A percentile compares a stretch with the other conserved stretches of the same genome.
Evolutionary conservation across 2,329 filamentous ascomycete species (phyloP).

Genomic region (Colletotrichum trifolii): DNA sequence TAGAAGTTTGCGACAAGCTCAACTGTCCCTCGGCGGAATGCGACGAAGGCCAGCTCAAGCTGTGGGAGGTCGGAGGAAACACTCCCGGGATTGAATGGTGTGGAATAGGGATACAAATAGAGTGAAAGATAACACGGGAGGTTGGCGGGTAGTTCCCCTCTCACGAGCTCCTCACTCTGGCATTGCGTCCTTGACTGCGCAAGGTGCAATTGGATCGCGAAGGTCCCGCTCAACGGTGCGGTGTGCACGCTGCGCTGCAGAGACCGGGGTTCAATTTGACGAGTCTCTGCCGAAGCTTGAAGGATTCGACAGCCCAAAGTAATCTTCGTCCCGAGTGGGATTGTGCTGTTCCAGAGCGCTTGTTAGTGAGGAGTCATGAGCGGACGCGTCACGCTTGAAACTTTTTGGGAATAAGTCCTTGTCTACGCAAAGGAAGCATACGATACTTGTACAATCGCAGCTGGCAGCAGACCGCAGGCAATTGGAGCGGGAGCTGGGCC

Average conservation of each 20-base stretch:
- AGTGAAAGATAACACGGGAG: background rate
- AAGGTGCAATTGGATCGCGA: conserved; percentile 12
- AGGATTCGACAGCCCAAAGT: conserved; percentile 6
- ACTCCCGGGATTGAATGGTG: background rate
- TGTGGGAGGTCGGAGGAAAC: too few species aligned
- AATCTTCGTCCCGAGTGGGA: background rate
- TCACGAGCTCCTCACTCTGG: background rate
- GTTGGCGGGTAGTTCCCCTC: background rate
- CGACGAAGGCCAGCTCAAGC: too few species aligned
- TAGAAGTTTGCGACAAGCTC: too few species aligned
- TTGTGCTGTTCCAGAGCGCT: too few species aligned
- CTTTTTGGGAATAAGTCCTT: too few species aligned
- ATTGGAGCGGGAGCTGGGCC: too few species aligned
- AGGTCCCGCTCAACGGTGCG: conserved; percentile 30
- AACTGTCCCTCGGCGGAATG: too few species aligned
- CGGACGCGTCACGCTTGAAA: background rate
- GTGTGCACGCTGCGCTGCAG: conserved; percentile 23
- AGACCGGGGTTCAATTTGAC: background rate
- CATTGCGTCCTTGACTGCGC: conserved; percentile 20
- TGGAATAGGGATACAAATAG: background rate
- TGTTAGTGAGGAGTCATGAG: background rate
- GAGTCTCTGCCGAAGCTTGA: background rate
- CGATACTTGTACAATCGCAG: conserved; percentile 2
- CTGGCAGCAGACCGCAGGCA: background rate
- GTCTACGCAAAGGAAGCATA: background rate